Conservation (phyloP, 768 basidiomycete species). For the Boletus subparvulus region DNA sequence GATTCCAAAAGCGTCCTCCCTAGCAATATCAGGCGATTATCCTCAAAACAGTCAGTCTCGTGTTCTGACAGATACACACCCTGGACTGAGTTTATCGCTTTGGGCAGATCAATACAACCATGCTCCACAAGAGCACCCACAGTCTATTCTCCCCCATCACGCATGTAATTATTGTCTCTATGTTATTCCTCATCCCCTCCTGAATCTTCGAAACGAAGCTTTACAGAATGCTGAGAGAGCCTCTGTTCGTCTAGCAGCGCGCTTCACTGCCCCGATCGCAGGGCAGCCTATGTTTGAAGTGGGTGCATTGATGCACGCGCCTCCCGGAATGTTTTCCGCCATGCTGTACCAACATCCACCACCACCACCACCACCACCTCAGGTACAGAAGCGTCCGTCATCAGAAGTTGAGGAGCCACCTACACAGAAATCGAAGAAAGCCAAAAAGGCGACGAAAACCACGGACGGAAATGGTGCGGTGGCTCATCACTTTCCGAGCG, state of each 20-base stretch:
- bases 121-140: slow-evolving; percentile 33
- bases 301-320: slow-evolving; percentile 32
- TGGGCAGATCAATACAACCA: slow-evolving; percentile 34
- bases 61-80: slow-evolving; percentile 2
- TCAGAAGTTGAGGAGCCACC: slow-evolving; percentile 40
- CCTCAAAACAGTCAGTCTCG: slow-evolving; percentile 42
- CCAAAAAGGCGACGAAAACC: slow-evolving; percentile 40
- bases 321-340: slow-evolving; percentile 28
- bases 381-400: slow-evolving; percentile 37
- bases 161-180: slow-evolving; percentile 33
- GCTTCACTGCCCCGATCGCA: slow-evolving; percentile 38
- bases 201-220: slow-evolving; percentile 34
- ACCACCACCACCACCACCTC: slow-evolving; percentile 24
- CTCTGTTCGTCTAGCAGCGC: slow-evolving; percentile 58
- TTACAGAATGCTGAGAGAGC: slow-evolving; percentile 56
- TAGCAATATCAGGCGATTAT: slow-evolving; percentile 47
- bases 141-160: slow-evolving; percentile 29
- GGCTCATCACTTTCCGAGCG: slow-evolving; percentile 1
- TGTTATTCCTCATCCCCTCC: slow-evolving; percentile 19
- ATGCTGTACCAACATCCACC: slow-evolving; percentile 33
- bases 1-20: slow-evolving; percentile 17
- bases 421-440: slow-evolving; percentile 48
- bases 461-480: slow-evolving; percentile 35
- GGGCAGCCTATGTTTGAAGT: slow-evolving; percentile 34
- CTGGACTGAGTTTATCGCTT: slow-evolving; percentile 18